Evolutionary conservation across 2,329 filamentous ascomycete species (phyloP), one percentile per base, ranked within the genome.

Genomic region (Pseudogymnoascus pannorum): DNA sequence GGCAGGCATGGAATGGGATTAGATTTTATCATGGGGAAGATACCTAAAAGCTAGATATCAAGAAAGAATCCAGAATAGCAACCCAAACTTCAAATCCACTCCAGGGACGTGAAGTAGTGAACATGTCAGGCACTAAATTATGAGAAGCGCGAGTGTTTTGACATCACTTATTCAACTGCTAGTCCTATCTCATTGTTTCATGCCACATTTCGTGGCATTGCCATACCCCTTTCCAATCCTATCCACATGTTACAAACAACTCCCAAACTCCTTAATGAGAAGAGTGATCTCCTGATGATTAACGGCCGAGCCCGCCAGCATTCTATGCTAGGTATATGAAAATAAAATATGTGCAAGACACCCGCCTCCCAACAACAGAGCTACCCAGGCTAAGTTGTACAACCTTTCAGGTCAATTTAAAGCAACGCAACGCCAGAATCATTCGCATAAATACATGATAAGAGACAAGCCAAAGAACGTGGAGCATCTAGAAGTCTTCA

Each of bases 401-500:
- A 54, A 54, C 48, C 48, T 54, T 54, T 54, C n/a, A 54, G 48
- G 48, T 54, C 16, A 54, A 31, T 54, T 54, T 54, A 54, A 54
- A 54, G 48, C 48, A 54, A 18, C 31, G 48, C 48, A 54, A 54
- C 48, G 48, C 48, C 48, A n/a, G 48, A 54, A 54, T n/a, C 48
- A 54, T 54, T 29, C 48, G 48, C 48, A 31, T 54, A 54, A 54
- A 54, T 54, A 54, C 48, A 54, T 51, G 14, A 51, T 31, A 54
- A 31, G 9, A 31, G 48, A 54, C 24, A 7, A 16, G 20, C 12
- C 48, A 31, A 18, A 31, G 48, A 67, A 59, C 64, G 33, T 16
- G 61, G 70, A 51, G 57, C 65, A 73, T 81, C 82, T 90, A 97
- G 74, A 99, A 99, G 79, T 99, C 94, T 68, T 97, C 93, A 69